Evolutionary conservation across 192 early-diverging fungal genomes (phyloP).

Genomic region (Mortierella claussenii): DNA sequence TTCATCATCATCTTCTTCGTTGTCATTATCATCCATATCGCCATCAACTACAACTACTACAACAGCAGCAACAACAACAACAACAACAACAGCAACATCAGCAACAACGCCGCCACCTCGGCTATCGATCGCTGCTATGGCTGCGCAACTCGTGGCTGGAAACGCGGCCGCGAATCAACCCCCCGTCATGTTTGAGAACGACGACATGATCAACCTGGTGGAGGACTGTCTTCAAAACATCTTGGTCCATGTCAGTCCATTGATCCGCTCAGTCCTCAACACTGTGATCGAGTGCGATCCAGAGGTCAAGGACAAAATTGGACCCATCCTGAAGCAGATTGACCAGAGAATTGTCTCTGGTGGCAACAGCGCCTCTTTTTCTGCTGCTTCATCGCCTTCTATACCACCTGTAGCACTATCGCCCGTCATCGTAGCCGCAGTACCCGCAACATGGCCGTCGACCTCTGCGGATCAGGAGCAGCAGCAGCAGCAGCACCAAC

Average conservation of each 20-base stretch:
- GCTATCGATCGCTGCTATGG: constrained; percentile 28
- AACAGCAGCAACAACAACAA: constrained; percentile 1
- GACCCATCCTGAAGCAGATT: constrained; percentile 30
- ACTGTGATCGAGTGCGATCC: constrained; percentile 46
- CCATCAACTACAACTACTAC: constrained; percentile 8
- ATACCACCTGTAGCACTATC: too few species aligned
- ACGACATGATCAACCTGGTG: constrained; percentile 47
- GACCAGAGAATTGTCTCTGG: constrained; percentile 36
- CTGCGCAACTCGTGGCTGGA: constrained; percentile 24
- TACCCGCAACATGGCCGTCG: neutral
- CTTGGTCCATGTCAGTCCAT: constrained; percentile 30
- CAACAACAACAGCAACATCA: neutral
- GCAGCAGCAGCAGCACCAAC: constrained; percentile 3
- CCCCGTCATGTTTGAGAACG: constrained; percentile 30
- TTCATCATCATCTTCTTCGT: neutral
- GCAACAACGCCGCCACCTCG: constrained; percentile 9
- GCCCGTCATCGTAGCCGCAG: neutral
- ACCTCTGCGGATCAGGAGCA: neutral
- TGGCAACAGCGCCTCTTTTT: too few species aligned
- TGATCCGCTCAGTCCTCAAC: constrained; percentile 42
- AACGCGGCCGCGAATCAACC: constrained; percentile 18
- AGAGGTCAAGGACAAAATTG: constrained; percentile 41
- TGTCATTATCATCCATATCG: constrained; percentile 12
- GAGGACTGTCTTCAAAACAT: constrained; percentile 43
- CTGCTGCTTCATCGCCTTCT: neutral